phyloP scores from a whole-genome alignment of 2,329 filamentous ascomycete genomes.

The Diplocarpon mali region DNA sequence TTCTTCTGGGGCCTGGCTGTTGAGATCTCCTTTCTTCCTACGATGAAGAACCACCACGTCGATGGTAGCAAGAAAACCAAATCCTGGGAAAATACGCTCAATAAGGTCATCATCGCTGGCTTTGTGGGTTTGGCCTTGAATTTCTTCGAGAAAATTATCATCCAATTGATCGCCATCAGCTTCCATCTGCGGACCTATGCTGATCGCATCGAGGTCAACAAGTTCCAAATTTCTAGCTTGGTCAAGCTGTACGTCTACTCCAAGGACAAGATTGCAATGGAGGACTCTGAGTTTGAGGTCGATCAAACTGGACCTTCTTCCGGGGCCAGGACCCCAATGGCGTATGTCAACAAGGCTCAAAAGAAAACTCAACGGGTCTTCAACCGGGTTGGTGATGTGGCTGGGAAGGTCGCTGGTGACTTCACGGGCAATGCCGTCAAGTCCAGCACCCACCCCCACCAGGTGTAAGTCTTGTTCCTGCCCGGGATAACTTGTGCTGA shows the following conservation, averaged over 20 bases:
- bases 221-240: conserved; percentile 67
- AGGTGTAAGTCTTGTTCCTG: conserved; percentile 40
- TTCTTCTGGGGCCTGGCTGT: conserved; percentile 91
- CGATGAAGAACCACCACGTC: conserved; percentile 50
- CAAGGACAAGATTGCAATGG: conserved; percentile 51
- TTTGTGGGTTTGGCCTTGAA: conserved; percentile 74
- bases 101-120: conserved; percentile 79
- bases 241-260: conserved; percentile 54
- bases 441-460: conserved; percentile 66
- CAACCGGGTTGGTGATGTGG: conserved; percentile 73
- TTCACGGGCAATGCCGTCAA: conserved; percentile 67
- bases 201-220: conserved; percentile 84
- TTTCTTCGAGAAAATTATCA: conserved; percentile 82
- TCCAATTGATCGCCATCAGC: conserved; percentile 86
- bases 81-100: conserved; percentile 64
- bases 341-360: conserved; percentile 55
- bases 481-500: conserved; percentile 8
- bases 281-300: conserved; percentile 64
- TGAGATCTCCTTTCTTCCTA: conserved; percentile 75
- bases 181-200: conserved; percentile 89
- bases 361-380: conserved; percentile 65
- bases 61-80: conserved; percentile 40
- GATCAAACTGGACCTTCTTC: conserved; percentile 27
- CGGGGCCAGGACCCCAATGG: conserved; percentile 56
- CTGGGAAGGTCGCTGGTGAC: conserved; percentile 78